Conservation (phyloP, 2,329 filamentous ascomycete species). For the Exophiala sp. region DNA sequence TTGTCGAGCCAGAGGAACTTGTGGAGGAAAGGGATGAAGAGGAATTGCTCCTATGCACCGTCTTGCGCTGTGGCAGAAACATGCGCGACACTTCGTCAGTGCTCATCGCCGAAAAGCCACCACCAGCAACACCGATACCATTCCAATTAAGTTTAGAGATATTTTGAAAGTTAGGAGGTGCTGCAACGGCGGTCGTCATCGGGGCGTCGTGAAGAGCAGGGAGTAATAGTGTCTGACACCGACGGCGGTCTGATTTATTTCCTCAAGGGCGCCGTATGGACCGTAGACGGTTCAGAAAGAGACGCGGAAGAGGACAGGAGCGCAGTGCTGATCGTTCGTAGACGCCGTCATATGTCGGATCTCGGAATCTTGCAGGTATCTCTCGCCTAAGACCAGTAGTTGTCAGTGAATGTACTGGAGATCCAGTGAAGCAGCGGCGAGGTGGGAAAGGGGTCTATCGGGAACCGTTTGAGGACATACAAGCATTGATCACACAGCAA, state of each 20-base stretch:
- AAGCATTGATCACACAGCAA: conserved; percentile 1
- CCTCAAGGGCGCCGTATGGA: background rate
- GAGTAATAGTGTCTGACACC: background rate
- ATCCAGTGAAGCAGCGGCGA: background rate
- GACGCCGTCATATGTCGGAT: conserved; percentile 27
- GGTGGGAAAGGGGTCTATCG: background rate
- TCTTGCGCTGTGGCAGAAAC: conserved; percentile 77
- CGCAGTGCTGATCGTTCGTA: conserved; percentile 12
- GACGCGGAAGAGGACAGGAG: conserved; percentile 11
- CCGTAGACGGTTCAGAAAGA: background rate
- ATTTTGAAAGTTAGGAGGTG: conserved; percentile 58
- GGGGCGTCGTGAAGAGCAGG: conserved; percentile 11
- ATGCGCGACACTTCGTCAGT: conserved; percentile 79
- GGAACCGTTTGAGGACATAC: conserved; percentile 11
- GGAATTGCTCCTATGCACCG: conserved; percentile 78
- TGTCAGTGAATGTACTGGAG: conserved; percentile 7
- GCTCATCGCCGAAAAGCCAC: conserved; percentile 65
- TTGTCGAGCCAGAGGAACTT: conserved; percentile 50
- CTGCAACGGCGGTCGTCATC: conserved; percentile 61
- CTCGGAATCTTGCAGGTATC: conserved; percentile 9
- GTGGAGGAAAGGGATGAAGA: conserved; percentile 70
- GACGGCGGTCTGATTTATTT: background rate
- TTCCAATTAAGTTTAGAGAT: conserved; percentile 58
- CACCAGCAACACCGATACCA: conserved; percentile 53
- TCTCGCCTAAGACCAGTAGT: conserved; percentile 1